Percentiles rank a stretch among this genome's conserved stretches.
These are phyloP conservation scores for Aspergillus sclerotiicarbonarius DNA, from an alignment of 495 filamentous ascomycete species.

Conservation along the genomic window DNA sequence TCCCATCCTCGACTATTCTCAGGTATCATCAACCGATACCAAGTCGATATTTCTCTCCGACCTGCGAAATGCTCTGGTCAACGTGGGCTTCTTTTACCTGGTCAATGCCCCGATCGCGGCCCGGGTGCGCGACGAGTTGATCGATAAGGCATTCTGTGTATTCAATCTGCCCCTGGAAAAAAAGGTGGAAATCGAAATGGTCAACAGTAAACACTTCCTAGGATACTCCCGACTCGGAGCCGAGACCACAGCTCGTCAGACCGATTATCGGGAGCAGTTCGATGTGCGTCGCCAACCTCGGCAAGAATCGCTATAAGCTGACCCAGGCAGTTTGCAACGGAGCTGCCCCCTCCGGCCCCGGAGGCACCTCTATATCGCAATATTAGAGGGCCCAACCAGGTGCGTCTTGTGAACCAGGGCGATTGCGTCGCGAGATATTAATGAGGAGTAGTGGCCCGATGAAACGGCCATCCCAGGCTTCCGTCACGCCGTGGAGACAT, in stretches of 20 bases:
- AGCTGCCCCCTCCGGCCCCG: constrained; percentile 63
- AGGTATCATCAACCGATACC: constrained; percentile 59
- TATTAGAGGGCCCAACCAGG: constrained; percentile 73
- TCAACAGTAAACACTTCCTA: constrained; percentile 66
- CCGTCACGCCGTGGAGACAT: constrained; percentile 64
- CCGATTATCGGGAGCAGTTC: constrained; percentile 74
- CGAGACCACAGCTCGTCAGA: constrained; percentile 44
- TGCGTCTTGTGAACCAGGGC: constrained; percentile 11
- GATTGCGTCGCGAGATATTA: not conserved
- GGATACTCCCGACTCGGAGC: constrained; percentile 50
- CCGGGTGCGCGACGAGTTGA: constrained; percentile 64
- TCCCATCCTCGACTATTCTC: constrained; percentile 77
- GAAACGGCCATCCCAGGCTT: constrained; percentile 66
- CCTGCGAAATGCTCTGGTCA: constrained; percentile 76
- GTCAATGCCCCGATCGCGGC: constrained; percentile 76
- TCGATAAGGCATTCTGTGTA: constrained; percentile 65
- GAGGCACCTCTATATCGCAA: constrained; percentile 72
- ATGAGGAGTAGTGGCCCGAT: constrained; percentile 68
- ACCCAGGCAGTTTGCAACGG: constrained; percentile 46
- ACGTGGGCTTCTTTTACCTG: constrained; percentile 92
- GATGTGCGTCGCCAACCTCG: constrained; percentile 61
- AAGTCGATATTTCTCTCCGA: constrained; percentile 71
- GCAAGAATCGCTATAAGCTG: not conserved
- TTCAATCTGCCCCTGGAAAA: constrained; percentile 82
- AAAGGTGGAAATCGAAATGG: constrained; percentile 87